Evolutionary conservation across 345 rosid species (phyloP), one percentile per base, ranked within the genome.

Genomic region (Angophora floribunda): DNA sequence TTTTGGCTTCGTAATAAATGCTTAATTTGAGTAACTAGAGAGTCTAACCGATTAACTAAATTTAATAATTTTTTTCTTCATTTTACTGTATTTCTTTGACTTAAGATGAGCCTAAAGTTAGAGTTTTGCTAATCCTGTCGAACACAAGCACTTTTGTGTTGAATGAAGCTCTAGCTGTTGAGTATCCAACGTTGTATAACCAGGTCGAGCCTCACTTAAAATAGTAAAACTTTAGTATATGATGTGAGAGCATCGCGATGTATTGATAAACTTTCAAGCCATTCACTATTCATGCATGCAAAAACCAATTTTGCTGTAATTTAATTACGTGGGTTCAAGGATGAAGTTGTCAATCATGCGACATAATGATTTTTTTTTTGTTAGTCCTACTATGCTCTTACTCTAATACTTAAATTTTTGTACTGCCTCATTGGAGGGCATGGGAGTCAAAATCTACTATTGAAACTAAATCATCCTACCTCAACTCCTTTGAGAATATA

Each of bases 251-350:
- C 61, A 55, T 55, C 61, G 0, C 26, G 21, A 26, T 55, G 26
- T 55, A 55, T 55, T 0, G 22, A 0, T 22, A 26, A 55, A 11
- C 61, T 55, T 28, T 28, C 61, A 55, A 55, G 5, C 28, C 61
- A 55, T 55, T 22, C 61, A 55, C 61, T 2, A 55, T 22, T 55
- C 61, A 21, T 55, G 13, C 61, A 55, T 8, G 61, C 24, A 55
- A 4, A 55, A 55, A 12, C 24, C 61, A 55, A 55, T 55, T 55
- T 55, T 55, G 3, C 13, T 55, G 28, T 28, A 22, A 21, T 55
- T 55, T 55, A 55, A 4, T 55, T 0, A 0, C 4, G 9, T 22
- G 28, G 61, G 9, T 1, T 28, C 61, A 22, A 0, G 28, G 28
- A 21, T 55, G 61, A 55, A 55, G 61, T 55, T 55, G 61, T 2